Evolutionary conservation across 129 eudicot genomes (phyloP).

Genomic region (Arctium lappa): DNA sequence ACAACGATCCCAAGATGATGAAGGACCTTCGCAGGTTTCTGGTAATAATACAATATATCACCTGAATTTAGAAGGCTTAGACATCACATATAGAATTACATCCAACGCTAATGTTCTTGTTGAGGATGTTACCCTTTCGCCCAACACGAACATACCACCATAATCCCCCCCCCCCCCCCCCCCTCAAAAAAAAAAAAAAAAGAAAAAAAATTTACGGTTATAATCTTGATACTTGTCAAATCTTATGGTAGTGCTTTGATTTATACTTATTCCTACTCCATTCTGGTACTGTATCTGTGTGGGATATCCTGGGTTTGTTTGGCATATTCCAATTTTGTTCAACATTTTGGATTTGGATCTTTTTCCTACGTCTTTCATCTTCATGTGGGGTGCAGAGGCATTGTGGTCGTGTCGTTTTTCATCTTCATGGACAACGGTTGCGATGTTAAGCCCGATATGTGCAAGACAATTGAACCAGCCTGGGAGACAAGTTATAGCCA

Average conservation of each 20-base stretch:
- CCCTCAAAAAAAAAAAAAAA: too few relatives aligned
- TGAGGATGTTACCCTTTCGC: conserved; percentile 31
- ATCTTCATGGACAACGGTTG: not conserved
- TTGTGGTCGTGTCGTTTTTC: not conserved
- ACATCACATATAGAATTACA: conserved; percentile 68
- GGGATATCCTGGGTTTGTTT: not conserved
- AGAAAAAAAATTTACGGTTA: not conserved
- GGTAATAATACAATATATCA: conserved; percentile 45
- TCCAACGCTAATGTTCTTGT: conserved; percentile 61
- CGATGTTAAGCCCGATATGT: not conserved
- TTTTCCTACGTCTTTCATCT: not conserved
- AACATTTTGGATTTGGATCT: not conserved
- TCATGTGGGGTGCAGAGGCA: too few relatives aligned
- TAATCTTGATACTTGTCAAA: not conserved
- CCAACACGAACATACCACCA: conserved; percentile 13
- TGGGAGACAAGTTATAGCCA: not conserved
- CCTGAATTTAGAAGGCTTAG: conserved; percentile 67
- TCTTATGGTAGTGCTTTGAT: not conserved
- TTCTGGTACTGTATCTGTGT: not conserved
- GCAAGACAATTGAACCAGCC: not conserved
- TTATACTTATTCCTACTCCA: too few relatives aligned
- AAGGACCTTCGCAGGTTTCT: conserved; percentile 1
- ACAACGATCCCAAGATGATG: conserved; percentile 57
- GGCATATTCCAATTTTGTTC: not conserved
- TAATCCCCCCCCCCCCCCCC: not conserved